Evolutionary conservation across 306 rosid species (phyloP).

Genomic region (Prunus mongolica): DNA sequence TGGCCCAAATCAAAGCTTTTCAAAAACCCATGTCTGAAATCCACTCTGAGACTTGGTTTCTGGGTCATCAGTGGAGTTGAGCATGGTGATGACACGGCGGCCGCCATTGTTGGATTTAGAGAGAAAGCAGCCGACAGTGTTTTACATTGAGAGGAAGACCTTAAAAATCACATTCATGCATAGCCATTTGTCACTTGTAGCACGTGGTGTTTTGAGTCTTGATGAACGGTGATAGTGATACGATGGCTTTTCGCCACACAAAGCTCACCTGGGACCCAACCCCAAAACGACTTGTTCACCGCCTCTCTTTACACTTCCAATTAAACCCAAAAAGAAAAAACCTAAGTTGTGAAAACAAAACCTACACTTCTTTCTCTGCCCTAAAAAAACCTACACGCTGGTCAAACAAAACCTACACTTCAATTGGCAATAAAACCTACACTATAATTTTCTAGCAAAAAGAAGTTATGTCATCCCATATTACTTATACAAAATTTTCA

Average conservation of each 20-base stretch:
- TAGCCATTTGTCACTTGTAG: neutral
- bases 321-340: too few species aligned
- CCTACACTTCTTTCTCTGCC: too few species aligned
- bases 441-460: too few species aligned
- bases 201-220: neutral
- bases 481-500: too few species aligned
- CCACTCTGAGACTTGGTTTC: conserved; percentile 4
- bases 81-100: conserved; percentile 23
- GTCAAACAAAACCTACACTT: too few species aligned
- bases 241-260: neutral
- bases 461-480: too few species aligned
- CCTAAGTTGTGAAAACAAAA: too few species aligned
- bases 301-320: too few species aligned
- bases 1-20: conserved; percentile 16
- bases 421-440: too few species aligned
- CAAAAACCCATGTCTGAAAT: conserved; percentile 19
- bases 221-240: neutral
- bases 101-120: conserved; percentile 14
- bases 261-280: neutral
- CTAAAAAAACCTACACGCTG: too few species aligned
- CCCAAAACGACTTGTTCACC: too few species aligned
- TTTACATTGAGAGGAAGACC: neutral
- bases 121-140: neutral
- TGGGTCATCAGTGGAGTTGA: conserved; percentile 5
- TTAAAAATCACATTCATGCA: neutral